Percentiles rank a stretch among this genome's conserved stretches.
Conservation (phyloP, 306 rosid species). For the Crataegus laevigata region DNA sequence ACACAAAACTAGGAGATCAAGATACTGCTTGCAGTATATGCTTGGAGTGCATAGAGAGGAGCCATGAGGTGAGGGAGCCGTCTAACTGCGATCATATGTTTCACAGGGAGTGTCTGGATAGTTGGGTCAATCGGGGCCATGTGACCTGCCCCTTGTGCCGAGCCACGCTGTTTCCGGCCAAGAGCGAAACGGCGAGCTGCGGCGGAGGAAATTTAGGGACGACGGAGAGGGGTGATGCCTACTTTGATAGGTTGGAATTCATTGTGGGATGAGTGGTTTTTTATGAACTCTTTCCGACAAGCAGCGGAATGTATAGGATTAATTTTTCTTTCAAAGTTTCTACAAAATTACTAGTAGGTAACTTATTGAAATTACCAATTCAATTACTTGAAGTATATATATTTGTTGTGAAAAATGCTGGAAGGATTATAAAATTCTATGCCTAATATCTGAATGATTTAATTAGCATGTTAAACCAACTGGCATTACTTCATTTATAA, state of each 20-base stretch:
- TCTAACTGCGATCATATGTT: constrained; percentile 23
- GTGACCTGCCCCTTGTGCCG: constrained; percentile 34
- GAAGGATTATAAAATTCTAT: not conserved
- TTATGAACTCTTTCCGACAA: no score
- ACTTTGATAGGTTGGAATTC: not conserved
- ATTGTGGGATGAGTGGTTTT: not conserved
- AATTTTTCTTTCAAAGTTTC: no score
- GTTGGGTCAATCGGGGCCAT: constrained; percentile 23
- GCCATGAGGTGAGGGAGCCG: constrained; percentile 22
- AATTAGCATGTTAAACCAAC: not conserved
- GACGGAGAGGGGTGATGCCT: not conserved
- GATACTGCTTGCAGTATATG: constrained; percentile 10
- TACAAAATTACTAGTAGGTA: not conserved
- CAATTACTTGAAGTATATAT: not conserved
- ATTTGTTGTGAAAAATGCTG: not conserved
- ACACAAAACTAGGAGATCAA: not conserved
- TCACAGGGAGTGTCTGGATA: constrained; percentile 21
- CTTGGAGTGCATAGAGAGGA: constrained; percentile 19
- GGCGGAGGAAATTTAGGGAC: not conserved
- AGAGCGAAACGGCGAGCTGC: not conserved
- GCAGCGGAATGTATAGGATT: no score
- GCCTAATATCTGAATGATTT: not conserved
- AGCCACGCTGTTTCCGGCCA: constrained; percentile 12
- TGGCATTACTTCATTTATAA: not conserved
- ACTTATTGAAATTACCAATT: not conserved